These are phyloP conservation scores for Alternaria dauci DNA, from an alignment of 2,329 filamentous ascomycete species.

Conservation along the genomic window DNA sequence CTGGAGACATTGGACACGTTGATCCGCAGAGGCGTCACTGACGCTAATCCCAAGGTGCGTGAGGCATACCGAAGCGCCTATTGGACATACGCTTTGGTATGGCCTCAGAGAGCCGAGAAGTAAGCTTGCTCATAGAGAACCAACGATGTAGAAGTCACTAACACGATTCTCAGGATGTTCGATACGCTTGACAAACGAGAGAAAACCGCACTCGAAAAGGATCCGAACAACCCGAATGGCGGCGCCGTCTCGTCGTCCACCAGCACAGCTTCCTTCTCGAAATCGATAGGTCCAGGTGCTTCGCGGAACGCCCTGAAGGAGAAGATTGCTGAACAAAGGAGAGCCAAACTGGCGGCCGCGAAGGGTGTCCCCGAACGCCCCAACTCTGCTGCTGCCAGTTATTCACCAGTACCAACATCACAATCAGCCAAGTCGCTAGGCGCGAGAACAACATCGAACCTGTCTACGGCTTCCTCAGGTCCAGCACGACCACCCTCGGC, in stretches of 20 bases:
- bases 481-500: slow-evolving; percentile 49
- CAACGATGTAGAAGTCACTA: slow-evolving; percentile 12
- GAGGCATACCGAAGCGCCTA: slow-evolving; percentile 86
- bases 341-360: slow-evolving; percentile 63
- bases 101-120: slow-evolving; percentile 78
- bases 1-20: slow-evolving; percentile 86
- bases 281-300: slow-evolving; percentile 59
- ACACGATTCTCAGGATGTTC: slow-evolving; percentile 69
- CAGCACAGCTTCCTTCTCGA: slow-evolving; percentile 54
- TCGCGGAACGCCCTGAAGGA: slow-evolving; percentile 73
- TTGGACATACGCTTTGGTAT: slow-evolving; percentile 81
- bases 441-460: slow-evolving; percentile 38
- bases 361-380: slow-evolving; percentile 61
- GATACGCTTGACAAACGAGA: slow-evolving; percentile 79
- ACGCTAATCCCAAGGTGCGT: slow-evolving; percentile 89
- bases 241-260: slow-evolving; percentile 59
- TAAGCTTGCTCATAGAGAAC: slow-evolving; percentile 56
- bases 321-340: slow-evolving; percentile 79
- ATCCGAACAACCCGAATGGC: slow-evolving; percentile 79
- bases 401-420: slow-evolving; percentile 56
- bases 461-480: slow-evolving; percentile 41
- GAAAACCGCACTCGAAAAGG: slow-evolving; percentile 81
- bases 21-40: slow-evolving; percentile 85
- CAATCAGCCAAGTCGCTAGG: slow-evolving; percentile 46
- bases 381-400: slow-evolving; percentile 65